phyloP scores from a whole-genome alignment of 2,329 filamentous ascomycete genomes.

The Claviceps arundinis region DNA sequence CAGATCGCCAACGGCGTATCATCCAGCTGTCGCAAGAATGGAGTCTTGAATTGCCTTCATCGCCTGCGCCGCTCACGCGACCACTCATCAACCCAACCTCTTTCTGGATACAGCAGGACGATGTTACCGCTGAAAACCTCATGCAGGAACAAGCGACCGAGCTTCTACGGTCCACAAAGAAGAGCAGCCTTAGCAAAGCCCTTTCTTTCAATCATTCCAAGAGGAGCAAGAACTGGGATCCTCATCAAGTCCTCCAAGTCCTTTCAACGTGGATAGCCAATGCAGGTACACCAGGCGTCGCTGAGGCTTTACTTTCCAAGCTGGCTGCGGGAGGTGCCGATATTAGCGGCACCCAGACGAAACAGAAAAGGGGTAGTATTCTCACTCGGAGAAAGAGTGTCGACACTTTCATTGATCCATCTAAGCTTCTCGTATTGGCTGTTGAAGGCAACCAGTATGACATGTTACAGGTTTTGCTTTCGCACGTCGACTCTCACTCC shows the following conservation, averaged over 20 bases:
- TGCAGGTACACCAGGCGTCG: conserved; percentile 37
- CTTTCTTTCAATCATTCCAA: conserved; percentile 26
- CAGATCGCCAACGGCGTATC: conserved; percentile 33
- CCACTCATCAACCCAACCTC: conserved; percentile 28
- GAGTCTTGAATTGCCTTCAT: conserved; percentile 29
- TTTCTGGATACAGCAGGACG: conserved; percentile 34
- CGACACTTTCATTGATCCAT: conserved; percentile 34
- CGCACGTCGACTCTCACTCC: conserved; percentile 36
- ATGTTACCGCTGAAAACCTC: conserved; percentile 39
- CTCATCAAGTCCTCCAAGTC: conserved; percentile 38
- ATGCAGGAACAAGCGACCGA: conserved; percentile 31
- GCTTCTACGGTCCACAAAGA: conserved; percentile 22
- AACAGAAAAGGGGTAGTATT: conserved; percentile 30
- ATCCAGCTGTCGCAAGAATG: conserved; percentile 37
- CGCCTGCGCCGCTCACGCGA: conserved; percentile 25
- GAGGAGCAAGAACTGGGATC: conserved; percentile 38
- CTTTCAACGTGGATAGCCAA: conserved; percentile 36
- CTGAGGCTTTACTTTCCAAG: conserved; percentile 40
- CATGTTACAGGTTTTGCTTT: conserved; percentile 39
- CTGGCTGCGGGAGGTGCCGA: conserved; percentile 36
- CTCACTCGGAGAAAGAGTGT: conserved; percentile 36
- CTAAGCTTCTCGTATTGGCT: conserved; percentile 36
- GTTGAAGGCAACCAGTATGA: conserved; percentile 36
- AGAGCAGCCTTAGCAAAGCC: conserved; percentile 25
- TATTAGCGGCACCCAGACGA: conserved; percentile 30